Conservation (phyloP, 768 basidiomycete genomes). For the Agaricus blazei region DNA sequence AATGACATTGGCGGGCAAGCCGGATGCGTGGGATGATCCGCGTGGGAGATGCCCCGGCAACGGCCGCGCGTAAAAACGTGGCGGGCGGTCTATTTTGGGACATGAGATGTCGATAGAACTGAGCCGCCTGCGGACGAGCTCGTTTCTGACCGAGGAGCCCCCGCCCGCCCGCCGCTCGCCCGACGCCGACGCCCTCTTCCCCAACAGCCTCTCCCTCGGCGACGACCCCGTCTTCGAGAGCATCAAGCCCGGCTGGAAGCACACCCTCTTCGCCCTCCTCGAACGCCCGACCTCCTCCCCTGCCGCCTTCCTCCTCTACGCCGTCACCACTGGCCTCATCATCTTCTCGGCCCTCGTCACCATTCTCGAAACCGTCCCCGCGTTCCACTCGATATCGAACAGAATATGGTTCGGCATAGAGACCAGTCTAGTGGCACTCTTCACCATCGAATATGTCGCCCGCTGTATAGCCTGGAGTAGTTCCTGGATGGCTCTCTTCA, state of each 20-base stretch:
- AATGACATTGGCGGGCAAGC: no score
- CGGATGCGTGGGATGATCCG: no score
- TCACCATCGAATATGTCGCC: constrained; percentile 80
- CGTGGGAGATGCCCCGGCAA: no score
- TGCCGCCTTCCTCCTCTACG: constrained; percentile 72
- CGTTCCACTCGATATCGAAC: constrained; percentile 63
- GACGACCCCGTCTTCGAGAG: constrained; percentile 25
- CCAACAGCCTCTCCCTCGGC: constrained; percentile 29
- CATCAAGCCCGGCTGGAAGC: constrained; percentile 55
- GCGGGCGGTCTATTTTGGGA: no score
- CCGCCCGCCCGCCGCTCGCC: constrained; percentile 20
- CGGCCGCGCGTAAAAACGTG: no score
- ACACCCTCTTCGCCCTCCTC: constrained; percentile 62
- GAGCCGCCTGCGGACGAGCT: constrained; percentile 1
- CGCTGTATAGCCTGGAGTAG: constrained; percentile 73
- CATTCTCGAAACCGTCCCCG: constrained; percentile 74
- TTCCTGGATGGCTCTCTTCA: constrained; percentile 52
- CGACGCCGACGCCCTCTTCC: constrained; percentile 34
- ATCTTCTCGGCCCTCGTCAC: constrained; percentile 72
- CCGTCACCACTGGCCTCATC: constrained; percentile 67
- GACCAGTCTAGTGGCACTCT: constrained; percentile 77
- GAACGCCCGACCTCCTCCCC: constrained; percentile 76
- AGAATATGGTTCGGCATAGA: constrained; percentile 85
- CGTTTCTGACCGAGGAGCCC: constrained; percentile 42
- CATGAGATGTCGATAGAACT: constrained; percentile 5